Percentiles rank a stretch among this genome's conserved stretches.
Evolutionary conservation across 768 basidiomycete genomes (phyloP).

Genomic region (Mycena vulgaris): DNA sequence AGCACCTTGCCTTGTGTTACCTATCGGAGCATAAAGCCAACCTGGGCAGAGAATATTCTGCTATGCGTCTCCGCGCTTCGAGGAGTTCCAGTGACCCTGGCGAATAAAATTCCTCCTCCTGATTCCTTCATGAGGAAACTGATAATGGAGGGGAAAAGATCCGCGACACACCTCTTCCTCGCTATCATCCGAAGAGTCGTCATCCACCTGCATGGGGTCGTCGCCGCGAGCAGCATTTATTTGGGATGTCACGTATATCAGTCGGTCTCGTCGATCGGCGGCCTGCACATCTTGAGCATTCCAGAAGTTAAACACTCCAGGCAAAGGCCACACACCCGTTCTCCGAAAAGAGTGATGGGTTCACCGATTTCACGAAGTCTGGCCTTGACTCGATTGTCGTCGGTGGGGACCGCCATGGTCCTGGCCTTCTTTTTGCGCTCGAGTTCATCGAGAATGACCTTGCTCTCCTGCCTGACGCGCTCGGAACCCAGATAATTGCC

Average conservation of each 20-base stretch:
- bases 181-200: slow-evolving; percentile 76
- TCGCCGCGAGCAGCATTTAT: slow-evolving; percentile 91
- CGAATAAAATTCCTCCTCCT: slow-evolving; percentile 98
- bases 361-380: slow-evolving; percentile 94
- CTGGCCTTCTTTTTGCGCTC: slow-evolving; percentile 97
- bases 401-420: slow-evolving; percentile 95
- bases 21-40: slow-evolving; percentile 77
- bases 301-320: slow-evolving; percentile 10
- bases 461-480: slow-evolving; percentile 84
- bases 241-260: slow-evolving; percentile 95
- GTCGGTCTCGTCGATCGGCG: slow-evolving; percentile 94
- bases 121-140: slow-evolving; percentile 28
- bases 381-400: slow-evolving; percentile 93
- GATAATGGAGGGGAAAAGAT: neutral
- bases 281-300: slow-evolving; percentile 65
- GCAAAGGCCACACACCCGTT: slow-evolving; percentile 79
- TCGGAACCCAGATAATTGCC: slow-evolving; percentile 83
- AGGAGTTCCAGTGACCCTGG: slow-evolving; percentile 91
- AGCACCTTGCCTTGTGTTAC: slow-evolving; percentile 79
- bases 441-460: slow-evolving; percentile 93
- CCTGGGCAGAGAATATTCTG: slow-evolving; percentile 96
- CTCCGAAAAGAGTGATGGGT: slow-evolving; percentile 97
- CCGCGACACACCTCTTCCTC: slow-evolving; percentile 78
- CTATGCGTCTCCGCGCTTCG: slow-evolving; percentile 87
- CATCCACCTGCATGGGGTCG: slow-evolving; percentile 82